phyloP scores from a whole-genome alignment of 106 monocot genomes.

The Allium cepa region DNA sequence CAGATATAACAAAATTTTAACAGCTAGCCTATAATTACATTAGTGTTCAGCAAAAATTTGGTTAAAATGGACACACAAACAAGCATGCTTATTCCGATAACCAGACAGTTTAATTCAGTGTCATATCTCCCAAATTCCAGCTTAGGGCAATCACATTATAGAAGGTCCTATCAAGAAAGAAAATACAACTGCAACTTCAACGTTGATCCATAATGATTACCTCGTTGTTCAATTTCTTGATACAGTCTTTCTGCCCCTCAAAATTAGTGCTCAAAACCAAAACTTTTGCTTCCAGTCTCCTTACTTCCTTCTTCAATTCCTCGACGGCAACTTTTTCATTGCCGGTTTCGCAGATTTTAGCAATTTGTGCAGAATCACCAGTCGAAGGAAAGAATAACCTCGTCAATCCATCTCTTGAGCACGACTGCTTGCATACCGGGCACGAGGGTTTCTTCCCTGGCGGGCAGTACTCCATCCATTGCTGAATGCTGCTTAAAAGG shows the following conservation, averaged over 20 bases:
- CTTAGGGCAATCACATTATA: too few relatives aligned
- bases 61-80: too few relatives aligned
- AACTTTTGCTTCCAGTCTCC: conserved; percentile 42
- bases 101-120: too few relatives aligned
- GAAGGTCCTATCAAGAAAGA: too few relatives aligned
- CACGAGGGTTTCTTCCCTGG: conserved; percentile 70
- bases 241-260: conserved; percentile 37
- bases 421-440: conserved; percentile 95
- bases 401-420: conserved; percentile 21
- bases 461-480: conserved; percentile 95
- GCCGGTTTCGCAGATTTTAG: neutral
- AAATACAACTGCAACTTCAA: too few relatives aligned
- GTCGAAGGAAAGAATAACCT: conserved; percentile 86
- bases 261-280: conserved; percentile 13
- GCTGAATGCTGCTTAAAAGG: conserved; percentile 52
- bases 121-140: too few relatives aligned
- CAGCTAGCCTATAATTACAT: too few relatives aligned
- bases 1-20: too few relatives aligned
- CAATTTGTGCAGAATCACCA: conserved; percentile 19
- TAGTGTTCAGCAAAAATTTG: too few relatives aligned
- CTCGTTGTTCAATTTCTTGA: conserved; percentile 52
- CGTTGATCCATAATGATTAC: conserved; percentile 3
- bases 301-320: conserved; percentile 32
- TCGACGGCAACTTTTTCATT: conserved; percentile 19
- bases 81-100: too few relatives aligned